phyloP scores from a whole-genome alignment of 148 eudicot genomes.

The Rhododendron henanense region DNA sequence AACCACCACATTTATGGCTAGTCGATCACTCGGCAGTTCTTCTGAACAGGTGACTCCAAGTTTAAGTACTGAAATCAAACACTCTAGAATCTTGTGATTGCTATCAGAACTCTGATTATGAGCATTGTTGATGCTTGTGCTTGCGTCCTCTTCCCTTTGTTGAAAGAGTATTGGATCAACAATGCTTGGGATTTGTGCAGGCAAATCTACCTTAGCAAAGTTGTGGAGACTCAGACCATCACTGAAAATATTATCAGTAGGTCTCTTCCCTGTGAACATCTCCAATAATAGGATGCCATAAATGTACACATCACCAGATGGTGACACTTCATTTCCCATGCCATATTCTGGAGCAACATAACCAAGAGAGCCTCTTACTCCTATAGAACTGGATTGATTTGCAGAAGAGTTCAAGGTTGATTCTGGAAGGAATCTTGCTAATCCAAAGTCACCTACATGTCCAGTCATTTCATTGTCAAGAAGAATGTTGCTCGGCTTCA shows the following conservation, averaged over 20 bases:
- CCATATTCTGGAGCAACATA: conserved; percentile 1
- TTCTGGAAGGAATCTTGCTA: no score
- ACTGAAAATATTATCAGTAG: conserved; percentile 6
- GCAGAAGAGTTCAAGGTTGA: neutral
- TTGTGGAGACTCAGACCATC: neutral
- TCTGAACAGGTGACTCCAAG: conserved; percentile 3
- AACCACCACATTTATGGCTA: conserved; percentile 5
- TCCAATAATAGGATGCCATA: conserved; percentile 17
- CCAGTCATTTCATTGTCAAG: no score
- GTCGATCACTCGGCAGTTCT: neutral
- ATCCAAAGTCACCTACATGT: no score
- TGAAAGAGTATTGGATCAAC: neutral
- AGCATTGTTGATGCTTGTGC: neutral
- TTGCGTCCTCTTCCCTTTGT: neutral
- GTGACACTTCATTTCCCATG: conserved; percentile 9
- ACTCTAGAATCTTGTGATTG: neutral
- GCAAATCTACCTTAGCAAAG: neutral
- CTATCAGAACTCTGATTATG: neutral
- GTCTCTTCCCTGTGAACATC: conserved; percentile 10
- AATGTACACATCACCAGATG: conserved; percentile 13
- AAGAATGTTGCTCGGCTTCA: no score
- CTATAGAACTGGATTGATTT: no score
- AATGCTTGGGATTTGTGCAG: neutral
- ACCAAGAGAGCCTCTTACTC: neutral
- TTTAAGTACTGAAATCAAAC: neutral